Percentiles rank a stretch among this genome's conserved stretches.
Conservation (phyloP, 345 rosid species). For the Hevea brasiliensis region DNA sequence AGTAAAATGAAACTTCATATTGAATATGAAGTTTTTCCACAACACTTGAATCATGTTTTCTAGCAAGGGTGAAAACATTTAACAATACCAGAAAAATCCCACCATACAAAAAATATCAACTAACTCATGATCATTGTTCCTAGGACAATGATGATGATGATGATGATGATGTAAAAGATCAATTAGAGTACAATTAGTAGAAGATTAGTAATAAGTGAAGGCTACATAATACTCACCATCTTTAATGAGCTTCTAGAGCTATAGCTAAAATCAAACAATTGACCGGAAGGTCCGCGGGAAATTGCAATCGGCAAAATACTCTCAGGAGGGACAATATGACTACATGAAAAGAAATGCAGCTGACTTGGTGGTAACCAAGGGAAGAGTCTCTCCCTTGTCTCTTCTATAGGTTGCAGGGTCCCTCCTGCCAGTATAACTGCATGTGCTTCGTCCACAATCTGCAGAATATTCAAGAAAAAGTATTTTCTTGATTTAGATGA, state of each 20-base stretch:
- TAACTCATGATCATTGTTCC: too few relatives aligned
- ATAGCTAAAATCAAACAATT: constrained; percentile 81
- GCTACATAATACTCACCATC: constrained; percentile 47
- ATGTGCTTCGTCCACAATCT: constrained; percentile 82
- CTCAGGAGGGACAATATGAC: constrained; percentile 83
- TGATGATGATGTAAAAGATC: background rate
- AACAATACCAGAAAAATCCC: background rate
- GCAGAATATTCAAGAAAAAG: constrained; percentile 22
- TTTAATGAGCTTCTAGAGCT: constrained; percentile 61
- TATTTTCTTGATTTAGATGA: constrained; percentile 4
- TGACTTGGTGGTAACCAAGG: constrained; percentile 69
- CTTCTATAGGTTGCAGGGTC: constrained; percentile 95
- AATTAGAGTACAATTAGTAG: background rate
- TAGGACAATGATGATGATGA: too few relatives aligned
- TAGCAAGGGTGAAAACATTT: background rate
- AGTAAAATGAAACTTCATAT: background rate
- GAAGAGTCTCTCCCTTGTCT: constrained; percentile 87
- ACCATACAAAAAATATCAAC: background rate
- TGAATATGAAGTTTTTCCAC: background rate
- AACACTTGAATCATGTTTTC: background rate
- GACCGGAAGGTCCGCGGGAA: constrained; percentile 83
- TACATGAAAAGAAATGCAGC: constrained; percentile 80
- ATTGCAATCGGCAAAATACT: constrained; percentile 79
- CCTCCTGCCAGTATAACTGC: constrained; percentile 91
- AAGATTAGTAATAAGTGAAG: constrained; percentile 8